These are phyloP conservation scores for Brasilioporus rufonigricans DNA, from an alignment of 768 basidiomycete species.

Conservation along the genomic window DNA sequence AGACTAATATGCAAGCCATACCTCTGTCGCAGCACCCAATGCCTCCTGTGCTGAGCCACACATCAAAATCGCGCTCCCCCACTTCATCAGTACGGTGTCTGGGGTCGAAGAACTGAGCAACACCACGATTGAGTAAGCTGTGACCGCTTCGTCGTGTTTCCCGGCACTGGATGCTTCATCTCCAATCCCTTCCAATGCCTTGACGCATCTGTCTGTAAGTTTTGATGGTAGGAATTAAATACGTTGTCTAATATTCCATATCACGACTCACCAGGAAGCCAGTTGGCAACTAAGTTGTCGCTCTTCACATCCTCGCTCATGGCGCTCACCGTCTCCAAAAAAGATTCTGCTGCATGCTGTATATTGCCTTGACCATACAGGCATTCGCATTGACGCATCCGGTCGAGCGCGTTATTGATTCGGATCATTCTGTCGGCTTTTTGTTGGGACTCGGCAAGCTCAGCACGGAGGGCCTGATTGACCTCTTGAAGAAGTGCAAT, in stretches of 20 bases:
- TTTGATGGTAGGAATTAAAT: background rate
- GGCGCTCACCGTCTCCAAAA: background rate
- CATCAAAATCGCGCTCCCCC: too few species aligned
- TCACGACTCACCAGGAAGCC: background rate
- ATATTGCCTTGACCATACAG: background rate
- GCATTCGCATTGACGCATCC: slow-evolving; percentile 1
- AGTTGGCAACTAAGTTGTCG: background rate
- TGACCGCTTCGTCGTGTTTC: too few species aligned
- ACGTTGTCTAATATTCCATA: background rate
- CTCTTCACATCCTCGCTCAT: background rate
- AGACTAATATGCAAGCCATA: too few species aligned
- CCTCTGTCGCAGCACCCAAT: too few species aligned
- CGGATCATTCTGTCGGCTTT: background rate
- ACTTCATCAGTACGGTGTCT: too few species aligned
- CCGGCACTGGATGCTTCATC: background rate
- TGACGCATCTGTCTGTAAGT: background rate
- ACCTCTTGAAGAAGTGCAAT: background rate
- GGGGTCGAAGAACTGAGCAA: too few species aligned
- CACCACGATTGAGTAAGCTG: too few species aligned
- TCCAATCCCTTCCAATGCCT: background rate
- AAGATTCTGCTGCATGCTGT: background rate
- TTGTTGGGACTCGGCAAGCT: background rate
- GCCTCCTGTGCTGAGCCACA: too few species aligned
- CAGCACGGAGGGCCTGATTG: background rate
- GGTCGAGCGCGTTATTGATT: background rate